Base-by-base conservation (phyloP, 1,284 basidiomycete species). In the Tylopilus orsonianus region DNA sequence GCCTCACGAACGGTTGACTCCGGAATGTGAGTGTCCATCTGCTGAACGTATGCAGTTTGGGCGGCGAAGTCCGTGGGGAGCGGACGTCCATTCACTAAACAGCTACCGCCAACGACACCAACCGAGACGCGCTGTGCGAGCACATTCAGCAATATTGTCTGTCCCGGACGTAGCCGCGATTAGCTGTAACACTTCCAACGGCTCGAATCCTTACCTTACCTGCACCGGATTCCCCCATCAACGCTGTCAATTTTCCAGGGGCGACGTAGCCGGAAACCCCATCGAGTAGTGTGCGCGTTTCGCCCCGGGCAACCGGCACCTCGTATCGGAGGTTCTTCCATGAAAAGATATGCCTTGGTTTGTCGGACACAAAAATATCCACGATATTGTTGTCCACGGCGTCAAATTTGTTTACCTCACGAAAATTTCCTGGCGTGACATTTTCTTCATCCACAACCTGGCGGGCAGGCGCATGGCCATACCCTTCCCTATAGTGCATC, bases 81-180 rank as follows among this genome's bases (percentile, higher is more conserved):
- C 1, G 74, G 68, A 41, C 80, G 78, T 0, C 91, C 92, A 54
- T 90, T 87, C 54, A 95, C 83, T 41, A 89, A 77, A 46, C 83
- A 51, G 88, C 81, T 3, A 89, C 93, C 9, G 72, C 10, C 75
- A 30, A 94, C 78, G 16, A 91, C 80, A 24, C 91, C 92, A 53
- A 79, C 81, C 13, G 75, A 78, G 19, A 80, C 78, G 16, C 91
- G 83, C 52, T 88, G 79, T 0, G 92, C 90, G 2, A 94, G 74
- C 0, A 90, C 89, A 62, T 96, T 91, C 33, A 94, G 72, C 1
- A 93, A 69, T 0, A 87, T 90, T 0, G 89, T 91, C 78, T 89
- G 64, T 27, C 29, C 23, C n/a, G 39, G 66, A 20, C 29, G 34
- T 50, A 65, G 56, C 40, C 77, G 60, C 2, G 0, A 18, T 55